Conservation (phyloP, 768 basidiomycete genomes). For the Dentipellis fragilis region DNA sequence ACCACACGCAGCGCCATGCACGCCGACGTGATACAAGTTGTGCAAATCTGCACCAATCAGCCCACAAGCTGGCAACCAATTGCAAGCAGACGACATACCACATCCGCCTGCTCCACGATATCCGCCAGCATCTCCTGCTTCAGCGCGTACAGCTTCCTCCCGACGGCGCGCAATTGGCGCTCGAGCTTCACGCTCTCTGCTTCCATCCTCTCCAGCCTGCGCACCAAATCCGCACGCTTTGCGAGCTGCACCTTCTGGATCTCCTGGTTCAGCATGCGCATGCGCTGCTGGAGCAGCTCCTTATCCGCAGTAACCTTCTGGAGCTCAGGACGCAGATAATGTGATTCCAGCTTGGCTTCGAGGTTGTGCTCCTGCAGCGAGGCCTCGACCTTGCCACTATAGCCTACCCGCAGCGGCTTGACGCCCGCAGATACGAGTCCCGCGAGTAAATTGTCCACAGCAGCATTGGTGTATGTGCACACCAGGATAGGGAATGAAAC, state of each 20-base stretch:
- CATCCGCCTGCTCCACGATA: constrained; percentile 57
- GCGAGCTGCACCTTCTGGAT: constrained; percentile 11
- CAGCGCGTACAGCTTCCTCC: constrained; percentile 39
- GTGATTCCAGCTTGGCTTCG: constrained; percentile 50
- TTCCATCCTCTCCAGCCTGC: constrained; percentile 22
- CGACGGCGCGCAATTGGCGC: constrained; percentile 23
- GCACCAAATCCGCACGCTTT: not conserved
- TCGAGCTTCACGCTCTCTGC: constrained; percentile 17
- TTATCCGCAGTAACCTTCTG: constrained; percentile 32
- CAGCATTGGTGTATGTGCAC: constrained; percentile 91
- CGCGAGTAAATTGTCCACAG: constrained; percentile 84
- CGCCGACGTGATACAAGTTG: constrained; percentile 78
- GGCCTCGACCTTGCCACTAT: constrained; percentile 44
- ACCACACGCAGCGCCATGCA: constrained; percentile 52
- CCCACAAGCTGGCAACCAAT: not conserved
- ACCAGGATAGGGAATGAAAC: constrained; percentile 79
- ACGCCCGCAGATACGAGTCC: constrained; percentile 53
- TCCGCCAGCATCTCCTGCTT: constrained; percentile 57
- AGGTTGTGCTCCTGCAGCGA: constrained; percentile 50
- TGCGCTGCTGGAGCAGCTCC: constrained; percentile 19
- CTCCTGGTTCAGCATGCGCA: constrained; percentile 18
- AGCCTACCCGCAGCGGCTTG: constrained; percentile 71
- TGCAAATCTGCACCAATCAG: constrained; percentile 52
- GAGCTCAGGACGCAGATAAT: constrained; percentile 41
- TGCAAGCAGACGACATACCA: constrained; percentile 38